A percentile compares a stretch with the other conserved stretches of the same genome.
These are phyloP conservation scores for Cordyceps militaris DNA, from an alignment of 2,329 filamentous ascomycete species.

Conservation along the genomic window DNA sequence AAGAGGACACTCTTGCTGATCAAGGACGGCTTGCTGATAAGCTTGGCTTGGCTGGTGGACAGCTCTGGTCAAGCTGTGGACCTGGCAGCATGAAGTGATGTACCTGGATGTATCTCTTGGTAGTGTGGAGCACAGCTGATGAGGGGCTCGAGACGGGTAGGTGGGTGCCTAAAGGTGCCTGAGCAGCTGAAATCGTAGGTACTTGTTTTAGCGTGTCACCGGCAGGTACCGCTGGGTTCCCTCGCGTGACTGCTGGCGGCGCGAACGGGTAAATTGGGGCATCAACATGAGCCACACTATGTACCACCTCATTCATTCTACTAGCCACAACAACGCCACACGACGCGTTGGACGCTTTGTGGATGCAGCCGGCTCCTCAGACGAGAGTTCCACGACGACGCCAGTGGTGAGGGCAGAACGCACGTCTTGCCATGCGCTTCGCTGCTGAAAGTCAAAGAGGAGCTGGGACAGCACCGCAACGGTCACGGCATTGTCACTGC, in stretches of 20 bases:
- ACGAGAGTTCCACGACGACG: too few species aligned
- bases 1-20: conserved; percentile 6
- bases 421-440: too few species aligned
- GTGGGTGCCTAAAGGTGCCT: neutral
- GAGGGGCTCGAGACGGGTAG: neutral
- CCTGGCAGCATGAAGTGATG: neutral
- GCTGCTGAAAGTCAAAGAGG: too few species aligned
- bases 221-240: conserved; percentile 7
- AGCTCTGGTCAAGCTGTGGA: neutral
- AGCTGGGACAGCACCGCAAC: too few species aligned
- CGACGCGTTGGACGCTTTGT: neutral
- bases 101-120: neutral
- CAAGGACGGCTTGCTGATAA: neutral
- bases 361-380: too few species aligned
- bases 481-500: too few species aligned
- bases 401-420: too few species aligned
- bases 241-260: conserved; percentile 7
- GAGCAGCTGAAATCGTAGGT: neutral
- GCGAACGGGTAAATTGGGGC: neutral
- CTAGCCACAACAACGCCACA: conserved; percentile 10
- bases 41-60: neutral
- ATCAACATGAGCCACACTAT: neutral
- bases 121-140: neutral
- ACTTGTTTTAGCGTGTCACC: neutral
- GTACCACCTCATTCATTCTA: neutral